Evolutionary conservation across 257 asterid genomes (phyloP).

Genomic region (Solanum sitiens): DNA sequence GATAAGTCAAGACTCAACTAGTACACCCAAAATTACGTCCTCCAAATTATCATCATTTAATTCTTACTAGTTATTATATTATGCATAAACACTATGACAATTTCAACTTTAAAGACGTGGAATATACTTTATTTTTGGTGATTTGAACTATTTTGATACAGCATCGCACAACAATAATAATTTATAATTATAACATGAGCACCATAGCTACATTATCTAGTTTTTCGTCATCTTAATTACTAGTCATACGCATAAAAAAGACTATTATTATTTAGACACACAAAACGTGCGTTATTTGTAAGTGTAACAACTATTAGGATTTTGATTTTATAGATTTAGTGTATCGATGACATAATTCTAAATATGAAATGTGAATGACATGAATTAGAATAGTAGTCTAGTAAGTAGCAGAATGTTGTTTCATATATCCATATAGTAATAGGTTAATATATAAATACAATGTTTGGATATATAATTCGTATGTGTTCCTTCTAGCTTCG

Average conservation of each 20-base stretch:
- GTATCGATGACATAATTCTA: not conserved
- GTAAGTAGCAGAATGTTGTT: too few species aligned
- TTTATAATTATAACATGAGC: not conserved
- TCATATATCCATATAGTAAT: too few species aligned
- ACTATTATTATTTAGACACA: not conserved
- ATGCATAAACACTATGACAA: not conserved
- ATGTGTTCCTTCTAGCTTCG: too few species aligned
- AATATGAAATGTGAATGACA: not conserved
- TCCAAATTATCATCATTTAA: not conserved
- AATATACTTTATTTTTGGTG: not conserved
- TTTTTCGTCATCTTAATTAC: not conserved
- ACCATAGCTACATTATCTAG: not conserved
- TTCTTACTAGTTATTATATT: not conserved
- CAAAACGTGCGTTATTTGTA: slow-evolving; percentile 7
- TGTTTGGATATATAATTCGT: too few species aligned
- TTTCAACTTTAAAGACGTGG: not conserved
- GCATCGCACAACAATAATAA: not conserved
- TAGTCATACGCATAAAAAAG: not conserved
- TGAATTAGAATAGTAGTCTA: not conserved
- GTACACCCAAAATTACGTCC: not conserved
- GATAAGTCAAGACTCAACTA: not conserved
- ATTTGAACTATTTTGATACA: not conserved
- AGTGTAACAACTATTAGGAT: not conserved
- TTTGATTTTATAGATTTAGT: too few species aligned
- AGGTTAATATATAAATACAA: too few species aligned